Percentiles rank a stretch among this genome's conserved stretches.
phyloP scores from a whole-genome alignment of 1,284 basidiomycete species.

The Athelia sp. region DNA sequence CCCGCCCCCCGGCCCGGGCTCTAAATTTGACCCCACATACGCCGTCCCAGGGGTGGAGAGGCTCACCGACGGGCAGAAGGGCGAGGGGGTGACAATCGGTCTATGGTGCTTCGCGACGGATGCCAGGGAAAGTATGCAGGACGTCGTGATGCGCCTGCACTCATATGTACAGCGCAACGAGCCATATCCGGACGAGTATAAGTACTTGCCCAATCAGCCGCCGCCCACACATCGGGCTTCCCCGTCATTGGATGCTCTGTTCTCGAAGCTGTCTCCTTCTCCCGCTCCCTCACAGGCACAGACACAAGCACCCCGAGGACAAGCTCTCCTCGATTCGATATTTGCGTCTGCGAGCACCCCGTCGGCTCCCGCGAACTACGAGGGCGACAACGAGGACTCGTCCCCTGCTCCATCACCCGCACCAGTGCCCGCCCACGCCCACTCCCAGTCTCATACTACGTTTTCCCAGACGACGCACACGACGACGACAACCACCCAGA shows the following conservation, averaged over 20 bases:
- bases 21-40: constrained; percentile 46
- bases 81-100: constrained; percentile 58
- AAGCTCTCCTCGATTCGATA: constrained; percentile 43
- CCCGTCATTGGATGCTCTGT: neutral
- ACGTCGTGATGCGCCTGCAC: constrained; percentile 63
- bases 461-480: no score
- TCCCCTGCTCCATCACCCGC: no score
- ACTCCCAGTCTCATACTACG: no score
- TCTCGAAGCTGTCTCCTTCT: neutral
- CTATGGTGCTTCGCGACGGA: constrained; percentile 78
- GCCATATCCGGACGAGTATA: constrained; percentile 64
- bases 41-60: constrained; percentile 34
- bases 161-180: constrained; percentile 56
- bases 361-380: constrained; percentile 25
- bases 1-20: constrained; percentile 25
- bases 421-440: no score
- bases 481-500: constrained; percentile 9
- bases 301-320: constrained; percentile 22
- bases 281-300: neutral
- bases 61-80: constrained; percentile 44
- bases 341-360: constrained; percentile 42
- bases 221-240: constrained; percentile 34
- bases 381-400: constrained; percentile 56
- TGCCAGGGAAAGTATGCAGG: constrained; percentile 63
- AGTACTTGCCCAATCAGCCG: constrained; percentile 59